These are phyloP conservation scores for Penicillium silybi DNA, from an alignment of 495 filamentous ascomycete genomes.

Conservation along the genomic window DNA sequence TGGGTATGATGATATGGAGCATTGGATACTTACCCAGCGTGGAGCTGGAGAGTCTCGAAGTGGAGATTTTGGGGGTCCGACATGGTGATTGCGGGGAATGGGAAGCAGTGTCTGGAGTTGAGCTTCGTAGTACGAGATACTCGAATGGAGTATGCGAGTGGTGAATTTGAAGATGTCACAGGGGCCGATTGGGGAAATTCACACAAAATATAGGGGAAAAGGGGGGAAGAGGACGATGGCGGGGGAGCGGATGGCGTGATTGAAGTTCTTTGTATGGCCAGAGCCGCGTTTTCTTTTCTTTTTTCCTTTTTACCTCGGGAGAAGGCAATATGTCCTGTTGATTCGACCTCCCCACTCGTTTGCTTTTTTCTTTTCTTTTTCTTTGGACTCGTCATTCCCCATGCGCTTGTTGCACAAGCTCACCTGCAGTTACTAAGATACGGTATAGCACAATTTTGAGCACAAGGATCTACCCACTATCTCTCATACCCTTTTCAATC, in stretches of 20 bases:
- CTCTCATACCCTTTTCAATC: neutral
- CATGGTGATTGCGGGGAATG: slow-evolving; percentile 26
- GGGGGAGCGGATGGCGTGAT: slow-evolving; percentile 16
- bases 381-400: neutral
- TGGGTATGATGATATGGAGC: neutral
- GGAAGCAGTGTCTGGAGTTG: neutral
- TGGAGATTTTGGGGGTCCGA: slow-evolving; percentile 28
- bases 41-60: slow-evolving; percentile 96
- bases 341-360: neutral
- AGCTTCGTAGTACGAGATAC: too few relatives aligned
- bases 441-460: neutral
- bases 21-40: slow-evolving; percentile 72
- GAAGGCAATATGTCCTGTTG: neutral
- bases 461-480: neutral
- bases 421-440: neutral
- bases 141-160: neutral
- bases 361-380: neutral
- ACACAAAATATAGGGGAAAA: neutral
- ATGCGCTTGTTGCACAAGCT: neutral
- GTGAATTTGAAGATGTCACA: neutral
- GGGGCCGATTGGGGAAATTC: neutral
- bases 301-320: too few relatives aligned
- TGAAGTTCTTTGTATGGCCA: neutral
- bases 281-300: neutral
- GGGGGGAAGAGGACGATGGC: neutral